Evolutionary conservation across 139 green algal species (phyloP).

Genomic region (Zygnema circumcarinatum): DNA sequence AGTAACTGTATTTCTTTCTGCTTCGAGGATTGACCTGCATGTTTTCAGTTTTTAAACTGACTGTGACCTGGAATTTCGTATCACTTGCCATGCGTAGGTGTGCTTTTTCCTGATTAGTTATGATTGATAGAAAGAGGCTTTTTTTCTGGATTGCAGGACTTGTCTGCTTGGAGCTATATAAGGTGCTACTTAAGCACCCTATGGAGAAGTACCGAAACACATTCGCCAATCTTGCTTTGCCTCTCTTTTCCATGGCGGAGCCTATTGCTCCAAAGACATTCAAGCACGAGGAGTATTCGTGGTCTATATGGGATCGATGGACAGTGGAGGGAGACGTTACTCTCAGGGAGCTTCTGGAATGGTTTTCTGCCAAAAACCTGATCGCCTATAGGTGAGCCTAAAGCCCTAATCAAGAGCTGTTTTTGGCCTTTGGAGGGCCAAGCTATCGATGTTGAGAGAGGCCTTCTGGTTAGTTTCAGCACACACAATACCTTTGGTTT

Average conservation of each 20-base stretch:
- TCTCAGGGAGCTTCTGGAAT: slow-evolving; percentile 91
- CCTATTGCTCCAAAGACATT: slow-evolving; percentile 84
- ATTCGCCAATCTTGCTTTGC: slow-evolving; percentile 97
- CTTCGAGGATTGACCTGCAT: no score
- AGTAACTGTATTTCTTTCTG: no score
- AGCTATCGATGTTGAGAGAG: no score
- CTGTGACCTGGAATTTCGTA: no score
- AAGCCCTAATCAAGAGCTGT: no score
- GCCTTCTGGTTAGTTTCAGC: no score
- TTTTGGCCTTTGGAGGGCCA: no score
- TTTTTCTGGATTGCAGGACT: slow-evolving; percentile 73
- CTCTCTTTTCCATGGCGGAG: slow-evolving; percentile 96
- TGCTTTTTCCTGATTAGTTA: no score
- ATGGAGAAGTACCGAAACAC: slow-evolving; percentile 94
- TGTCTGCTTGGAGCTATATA: slow-evolving; percentile 98
- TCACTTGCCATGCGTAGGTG: no score
- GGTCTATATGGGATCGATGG: slow-evolving; percentile 97
- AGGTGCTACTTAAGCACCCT: slow-evolving; percentile 76
- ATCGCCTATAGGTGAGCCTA: slow-evolving; percentile 76
- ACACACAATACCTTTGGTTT: no score
- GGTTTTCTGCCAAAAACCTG: slow-evolving; percentile 84
- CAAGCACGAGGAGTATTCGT: slow-evolving; percentile 79
- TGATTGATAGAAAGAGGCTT: no score
- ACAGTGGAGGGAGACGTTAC: slow-evolving; percentile 94
- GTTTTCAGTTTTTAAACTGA: no score